These are phyloP conservation scores for Yamadazyma kitorensis DNA, from an alignment of 805 yeast genomes.

Conservation along the genomic window DNA sequence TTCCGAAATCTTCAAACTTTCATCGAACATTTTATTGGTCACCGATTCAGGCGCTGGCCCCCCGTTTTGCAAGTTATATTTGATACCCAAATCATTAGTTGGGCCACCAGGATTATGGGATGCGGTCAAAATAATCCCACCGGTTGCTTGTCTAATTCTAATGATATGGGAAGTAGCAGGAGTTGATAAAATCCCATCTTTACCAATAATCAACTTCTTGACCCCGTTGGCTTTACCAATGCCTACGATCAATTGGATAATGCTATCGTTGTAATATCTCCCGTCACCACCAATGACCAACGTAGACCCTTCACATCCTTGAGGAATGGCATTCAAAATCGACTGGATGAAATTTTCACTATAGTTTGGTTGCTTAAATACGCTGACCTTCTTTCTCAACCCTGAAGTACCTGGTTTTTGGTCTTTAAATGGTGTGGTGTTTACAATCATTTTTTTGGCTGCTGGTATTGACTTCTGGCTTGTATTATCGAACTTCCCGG, in stretches of 20 bases:
- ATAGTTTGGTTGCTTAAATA: slow-evolving; percentile 76
- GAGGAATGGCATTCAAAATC: slow-evolving; percentile 82
- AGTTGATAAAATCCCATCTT: slow-evolving; percentile 83
- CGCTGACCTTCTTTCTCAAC: slow-evolving; percentile 83
- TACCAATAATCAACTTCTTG: slow-evolving; percentile 79
- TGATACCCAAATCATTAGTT: slow-evolving; percentile 86
- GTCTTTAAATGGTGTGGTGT: slow-evolving; percentile 75
- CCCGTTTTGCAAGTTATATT: slow-evolving; percentile 91
- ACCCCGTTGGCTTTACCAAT: slow-evolving; percentile 94
- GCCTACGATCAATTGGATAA: slow-evolving; percentile 75
- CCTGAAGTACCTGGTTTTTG: slow-evolving; percentile 99
- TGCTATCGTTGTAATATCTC: slow-evolving; percentile 80
- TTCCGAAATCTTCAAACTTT: slow-evolving; percentile 52
- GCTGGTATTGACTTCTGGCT: too few relatives aligned
- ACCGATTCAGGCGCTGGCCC: slow-evolving; percentile 98
- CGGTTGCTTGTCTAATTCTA: slow-evolving; percentile 72
- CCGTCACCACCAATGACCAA: slow-evolving; percentile 98
- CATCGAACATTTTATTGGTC: slow-evolving; percentile 80
- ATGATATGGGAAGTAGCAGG: slow-evolving; percentile 97
- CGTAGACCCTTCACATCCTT: slow-evolving; percentile 70
- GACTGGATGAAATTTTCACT: slow-evolving; percentile 94
- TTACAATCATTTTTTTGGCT: too few relatives aligned
- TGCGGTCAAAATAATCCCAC: slow-evolving; percentile 95
- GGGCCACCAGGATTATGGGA: slow-evolving; percentile 99
- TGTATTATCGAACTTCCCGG: too few relatives aligned